phyloP scores from a whole-genome alignment of 352 stramenopile species.

The Aphanomyces stellatus region DNA sequence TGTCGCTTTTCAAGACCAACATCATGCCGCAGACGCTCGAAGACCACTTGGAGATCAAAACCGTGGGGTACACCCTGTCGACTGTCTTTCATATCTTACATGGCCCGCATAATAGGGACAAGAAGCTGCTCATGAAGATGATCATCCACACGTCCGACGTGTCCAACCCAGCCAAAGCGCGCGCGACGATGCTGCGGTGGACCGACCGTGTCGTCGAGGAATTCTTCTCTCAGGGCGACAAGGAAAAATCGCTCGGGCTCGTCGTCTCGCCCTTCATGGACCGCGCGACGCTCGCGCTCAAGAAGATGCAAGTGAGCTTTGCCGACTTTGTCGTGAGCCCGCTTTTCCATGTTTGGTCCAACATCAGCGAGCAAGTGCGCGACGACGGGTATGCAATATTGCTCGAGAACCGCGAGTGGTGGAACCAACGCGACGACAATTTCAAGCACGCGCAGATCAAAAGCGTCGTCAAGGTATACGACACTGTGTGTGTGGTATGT shows the following conservation, averaged over 20 bases:
- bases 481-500: background rate
- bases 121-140: conserved; percentile 84
- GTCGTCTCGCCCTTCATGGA: conserved; percentile 91
- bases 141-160: conserved; percentile 91
- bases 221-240: conserved; percentile 94
- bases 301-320: conserved; percentile 92
- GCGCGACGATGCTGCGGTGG: conserved; percentile 86
- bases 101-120: too few relatives aligned
- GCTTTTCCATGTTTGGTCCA: conserved; percentile 77
- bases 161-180: conserved; percentile 89
- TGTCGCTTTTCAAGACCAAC: conserved; percentile 81
- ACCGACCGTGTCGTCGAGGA: conserved; percentile 90
- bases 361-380: conserved; percentile 71
- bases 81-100: too few relatives aligned
- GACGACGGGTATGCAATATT: conserved; percentile 52
- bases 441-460: conserved; percentile 84
- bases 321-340: conserved; percentile 91
- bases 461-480: conserved; percentile 41
- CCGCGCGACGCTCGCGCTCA: conserved; percentile 83
- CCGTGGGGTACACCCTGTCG: conserved; percentile 37
- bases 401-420: conserved; percentile 76
- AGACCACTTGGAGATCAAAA: conserved; percentile 72
- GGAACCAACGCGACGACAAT: conserved; percentile 61
- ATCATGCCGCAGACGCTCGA: conserved; percentile 49
- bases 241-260: conserved; percentile 87